Conservation (phyloP, 164 flowering plant species). For the Aristolochia californica region DNA sequence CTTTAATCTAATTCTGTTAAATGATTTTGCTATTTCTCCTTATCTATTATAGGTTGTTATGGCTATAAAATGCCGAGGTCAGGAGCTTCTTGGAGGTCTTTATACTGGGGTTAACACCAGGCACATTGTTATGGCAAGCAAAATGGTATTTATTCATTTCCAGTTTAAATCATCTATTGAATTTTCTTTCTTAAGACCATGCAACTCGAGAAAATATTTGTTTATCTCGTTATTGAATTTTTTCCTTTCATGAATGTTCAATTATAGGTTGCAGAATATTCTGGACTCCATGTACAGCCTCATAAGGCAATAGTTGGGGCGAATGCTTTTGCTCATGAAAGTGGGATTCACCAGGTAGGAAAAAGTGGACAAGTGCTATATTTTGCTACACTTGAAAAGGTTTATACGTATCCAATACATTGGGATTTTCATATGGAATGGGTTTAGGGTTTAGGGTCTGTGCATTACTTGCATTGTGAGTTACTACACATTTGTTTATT, state of each 20-base stretch:
- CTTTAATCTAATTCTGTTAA: too few species aligned
- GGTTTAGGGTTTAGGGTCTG: too few species aligned
- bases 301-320: conserved; percentile 98
- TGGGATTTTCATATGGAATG: too few species aligned
- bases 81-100: conserved; percentile 60
- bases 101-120: conserved; percentile 63
- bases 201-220: background rate
- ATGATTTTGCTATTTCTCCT: too few species aligned
- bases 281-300: conserved; percentile 78
- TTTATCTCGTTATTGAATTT: background rate
- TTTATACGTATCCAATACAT: too few species aligned
- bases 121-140: conserved; percentile 80
- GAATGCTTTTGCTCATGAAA: conserved; percentile 98
- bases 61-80: conserved; percentile 75
- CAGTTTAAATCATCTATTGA: background rate
- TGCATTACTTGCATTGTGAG: too few species aligned
- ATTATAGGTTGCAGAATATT: conserved; percentile 67
- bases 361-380: background rate
- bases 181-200: background rate
- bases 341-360: conserved; percentile 95
- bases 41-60: conserved; percentile 60
- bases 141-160: conserved; percentile 50
- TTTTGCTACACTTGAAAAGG: too few species aligned
- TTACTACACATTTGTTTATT: too few species aligned
- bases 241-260: conserved; percentile 2